Evolutionary conservation across 257 asterid species (phyloP), one percentile per base, ranked within the genome.

Genomic region (Salvia rosmarinus): DNA sequence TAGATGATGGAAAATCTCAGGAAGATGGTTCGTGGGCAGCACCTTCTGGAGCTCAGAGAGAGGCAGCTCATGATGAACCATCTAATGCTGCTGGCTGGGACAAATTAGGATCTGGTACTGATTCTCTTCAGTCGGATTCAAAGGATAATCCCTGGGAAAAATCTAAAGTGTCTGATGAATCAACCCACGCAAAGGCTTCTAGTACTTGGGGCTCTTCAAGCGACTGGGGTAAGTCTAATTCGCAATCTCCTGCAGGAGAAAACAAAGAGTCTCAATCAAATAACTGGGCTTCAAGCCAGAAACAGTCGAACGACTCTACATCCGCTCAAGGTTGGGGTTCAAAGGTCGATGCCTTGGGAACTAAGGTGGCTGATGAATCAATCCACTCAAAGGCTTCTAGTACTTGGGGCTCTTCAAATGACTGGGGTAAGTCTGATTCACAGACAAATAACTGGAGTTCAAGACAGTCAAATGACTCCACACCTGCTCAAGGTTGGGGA

Each of bases 381-480:
- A 64, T 55, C 17, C 54, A 50, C 19, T n/a, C 84, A 12, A 74
- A 73, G 74, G 47, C 83, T 67, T 76, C 80, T 30, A 58, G 39
- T 20, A n/a, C 79, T 30, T 86, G 87, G 86, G 82, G 83, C 13
- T 54, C 90, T 34, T 61, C 88, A 23, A 81, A 61, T 51, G 85
- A 81, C 43, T 79, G 85, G 90, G 58, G 67, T 34, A 85, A 81
- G 80, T 17, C 34, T 5, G 78, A 73, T 51, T 50, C 83, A n/a
- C 50, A 52, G 28, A 54, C 51, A 60, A 49, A 51, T 23, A 21
- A 12, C 44, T 82, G 89, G 87, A 68, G 79, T 30, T 70, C 80
- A 14, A 63, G 71, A 69, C 81, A 81, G 57, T 47, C 75, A 1
- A 77, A 46, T 9, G 80, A 81, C 21, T 70, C 85, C 4, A 19